Evolutionary conservation across 73 alveolate genomes (phyloP).

Genomic region (Stentor roeselii): DNA sequence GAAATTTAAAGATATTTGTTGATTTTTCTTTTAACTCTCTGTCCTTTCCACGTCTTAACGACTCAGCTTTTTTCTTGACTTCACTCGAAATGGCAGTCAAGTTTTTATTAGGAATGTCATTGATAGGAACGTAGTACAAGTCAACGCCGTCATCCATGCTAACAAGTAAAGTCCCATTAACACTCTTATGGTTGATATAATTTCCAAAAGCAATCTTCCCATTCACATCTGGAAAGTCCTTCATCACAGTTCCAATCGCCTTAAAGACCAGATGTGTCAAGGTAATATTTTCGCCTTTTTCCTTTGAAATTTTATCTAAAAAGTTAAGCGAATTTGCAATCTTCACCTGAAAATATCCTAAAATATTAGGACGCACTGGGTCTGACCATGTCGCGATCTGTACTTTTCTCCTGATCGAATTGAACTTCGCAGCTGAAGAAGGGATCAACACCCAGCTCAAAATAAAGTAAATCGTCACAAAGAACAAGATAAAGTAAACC

Average conservation of each 20-base stretch:
- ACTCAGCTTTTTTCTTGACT: background rate
- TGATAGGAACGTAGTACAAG: background rate
- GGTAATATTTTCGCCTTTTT: constrained; percentile 13
- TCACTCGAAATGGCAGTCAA: constrained; percentile 5
- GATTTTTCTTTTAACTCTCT: background rate
- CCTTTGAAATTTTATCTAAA: background rate
- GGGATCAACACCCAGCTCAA: background rate
- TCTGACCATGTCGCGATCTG: constrained; percentile 3
- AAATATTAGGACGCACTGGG: constrained; percentile 12
- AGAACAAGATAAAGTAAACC: background rate
- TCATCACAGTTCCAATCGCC: background rate
- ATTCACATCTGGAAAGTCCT: background rate
- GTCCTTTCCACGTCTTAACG: background rate
- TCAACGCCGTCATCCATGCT: background rate
- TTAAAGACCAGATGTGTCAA: background rate
- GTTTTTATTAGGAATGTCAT: constrained; percentile 4
- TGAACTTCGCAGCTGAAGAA: background rate
- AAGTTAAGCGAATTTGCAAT: background rate
- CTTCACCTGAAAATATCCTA: background rate
- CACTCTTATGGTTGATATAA: background rate
- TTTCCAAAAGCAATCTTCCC: constrained; percentile 16
- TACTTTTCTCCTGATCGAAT: constrained; percentile 11
- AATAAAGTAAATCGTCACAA: background rate
- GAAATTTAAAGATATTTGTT: background rate
- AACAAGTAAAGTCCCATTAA: background rate